Conservation (phyloP, 2,329 filamentous ascomycete species). For the Claviceps sp. region DNA sequence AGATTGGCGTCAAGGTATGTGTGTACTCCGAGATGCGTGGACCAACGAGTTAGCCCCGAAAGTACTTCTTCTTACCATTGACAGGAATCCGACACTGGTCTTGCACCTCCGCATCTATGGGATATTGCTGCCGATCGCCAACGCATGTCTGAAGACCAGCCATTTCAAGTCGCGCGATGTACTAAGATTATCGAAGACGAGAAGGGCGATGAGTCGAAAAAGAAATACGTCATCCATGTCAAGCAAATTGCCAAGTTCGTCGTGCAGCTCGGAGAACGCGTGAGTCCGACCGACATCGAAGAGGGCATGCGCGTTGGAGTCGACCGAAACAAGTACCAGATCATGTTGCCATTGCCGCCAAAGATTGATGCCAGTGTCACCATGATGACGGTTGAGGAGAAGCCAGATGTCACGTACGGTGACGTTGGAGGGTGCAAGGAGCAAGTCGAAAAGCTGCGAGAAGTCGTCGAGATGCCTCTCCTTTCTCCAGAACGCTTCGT, state of each 20-base stretch:
- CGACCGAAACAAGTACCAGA: conserved; percentile 98
- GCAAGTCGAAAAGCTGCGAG: conserved; percentile 96
- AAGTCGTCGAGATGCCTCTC: conserved; percentile 97
- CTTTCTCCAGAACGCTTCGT: conserved; percentile 95
- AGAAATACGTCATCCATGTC: conserved; percentile 99
- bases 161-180: conserved; percentile 91
- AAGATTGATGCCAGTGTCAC: conserved; percentile 99
- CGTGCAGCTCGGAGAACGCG: conserved; percentile 90
- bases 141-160: conserved; percentile 97
- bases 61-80: conserved; percentile 10
- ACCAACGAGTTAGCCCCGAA: not conserved
- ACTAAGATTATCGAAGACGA: conserved; percentile 98
- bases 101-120: conserved; percentile 97
- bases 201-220: conserved; percentile 85
- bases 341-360: conserved; percentile 84
- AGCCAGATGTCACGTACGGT: conserved; percentile 96
- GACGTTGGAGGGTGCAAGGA: conserved; percentile 99
- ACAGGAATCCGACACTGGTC: conserved; percentile 93
- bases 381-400: conserved; percentile 99
- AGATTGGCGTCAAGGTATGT: conserved; percentile 73
- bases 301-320: conserved; percentile 98
- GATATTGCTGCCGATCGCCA: conserved; percentile 95
- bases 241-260: conserved; percentile 99
- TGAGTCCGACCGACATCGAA: conserved; percentile 96
- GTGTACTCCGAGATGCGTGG: not conserved